phyloP scores from a whole-genome alignment of 768 basidiomycete species.

The Mycena crocata region DNA sequence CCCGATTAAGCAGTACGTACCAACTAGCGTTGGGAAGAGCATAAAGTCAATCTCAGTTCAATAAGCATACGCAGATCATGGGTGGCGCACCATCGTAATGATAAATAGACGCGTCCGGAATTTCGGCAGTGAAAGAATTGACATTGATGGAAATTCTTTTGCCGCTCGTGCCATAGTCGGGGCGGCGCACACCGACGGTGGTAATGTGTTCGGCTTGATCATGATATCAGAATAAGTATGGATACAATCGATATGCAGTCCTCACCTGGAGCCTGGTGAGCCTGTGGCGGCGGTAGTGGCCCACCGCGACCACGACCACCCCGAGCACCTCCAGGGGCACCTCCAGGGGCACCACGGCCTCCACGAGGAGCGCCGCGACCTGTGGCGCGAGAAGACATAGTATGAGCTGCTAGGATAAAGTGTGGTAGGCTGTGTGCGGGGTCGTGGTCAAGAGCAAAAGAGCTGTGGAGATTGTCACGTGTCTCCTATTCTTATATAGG shows the following conservation, averaged over 20 bases:
- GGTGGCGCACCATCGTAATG: constrained; percentile 76
- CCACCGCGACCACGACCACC: not conserved
- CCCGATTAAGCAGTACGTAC: not conserved
- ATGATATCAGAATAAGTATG: not conserved
- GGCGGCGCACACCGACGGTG: constrained; percentile 73
- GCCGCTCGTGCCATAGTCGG: constrained; percentile 66
- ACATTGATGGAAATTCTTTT: constrained; percentile 46
- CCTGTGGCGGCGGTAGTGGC: not conserved
- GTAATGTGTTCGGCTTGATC: constrained; percentile 40
- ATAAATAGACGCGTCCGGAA: constrained; percentile 67
- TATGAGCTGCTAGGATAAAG: not conserved
- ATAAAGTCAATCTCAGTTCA: not conserved
- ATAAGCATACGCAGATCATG: too few species aligned
- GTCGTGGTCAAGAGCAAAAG: not conserved
- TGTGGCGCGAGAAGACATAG: constrained; percentile 6
- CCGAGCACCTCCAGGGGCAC: too few species aligned
- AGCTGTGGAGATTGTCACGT: too few species aligned
- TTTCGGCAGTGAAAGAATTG: constrained; percentile 66
- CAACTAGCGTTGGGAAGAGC: constrained; percentile 5
- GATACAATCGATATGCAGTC: not conserved
- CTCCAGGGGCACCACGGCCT: not conserved
- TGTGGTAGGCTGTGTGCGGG: not conserved
- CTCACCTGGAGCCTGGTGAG: constrained; percentile 7
- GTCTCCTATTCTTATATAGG: too few species aligned
- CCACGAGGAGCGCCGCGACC: constrained; percentile 4